A percentile compares a stretch with the other conserved stretches of the same genome.
These are phyloP conservation scores for Hortiboletus rubellus DNA, from an alignment of 1,284 basidiomycete genomes.

Conservation along the genomic window DNA sequence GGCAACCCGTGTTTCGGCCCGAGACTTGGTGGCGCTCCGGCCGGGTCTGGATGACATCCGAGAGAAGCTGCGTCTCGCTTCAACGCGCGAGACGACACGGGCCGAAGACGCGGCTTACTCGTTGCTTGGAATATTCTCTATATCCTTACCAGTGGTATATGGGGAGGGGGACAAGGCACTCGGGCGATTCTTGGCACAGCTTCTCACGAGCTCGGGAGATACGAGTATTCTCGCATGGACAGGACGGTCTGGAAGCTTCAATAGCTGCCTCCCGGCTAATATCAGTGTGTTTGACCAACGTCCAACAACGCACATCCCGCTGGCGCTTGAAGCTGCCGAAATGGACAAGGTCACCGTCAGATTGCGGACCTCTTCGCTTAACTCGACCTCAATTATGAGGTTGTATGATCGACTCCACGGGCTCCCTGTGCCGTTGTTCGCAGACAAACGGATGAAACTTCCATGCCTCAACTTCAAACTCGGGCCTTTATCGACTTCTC, in stretches of 20 bases:
- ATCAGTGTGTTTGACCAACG: not conserved
- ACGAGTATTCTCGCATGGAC: constrained; percentile 1
- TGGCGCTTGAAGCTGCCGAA: too few relatives aligned
- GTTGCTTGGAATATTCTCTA: not conserved
- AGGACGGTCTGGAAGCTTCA: not conserved
- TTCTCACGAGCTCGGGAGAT: too few relatives aligned
- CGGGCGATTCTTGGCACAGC: not conserved
- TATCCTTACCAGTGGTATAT: not conserved
- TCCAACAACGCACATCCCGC: too few relatives aligned
- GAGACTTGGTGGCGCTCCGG: not conserved
- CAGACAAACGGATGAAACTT: too few relatives aligned
- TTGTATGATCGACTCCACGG: too few relatives aligned
- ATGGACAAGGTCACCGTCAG: too few relatives aligned
- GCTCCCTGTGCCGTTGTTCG: too few relatives aligned
- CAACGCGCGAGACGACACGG: too few relatives aligned
- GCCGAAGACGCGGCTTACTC: too few relatives aligned
- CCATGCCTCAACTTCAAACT: too few relatives aligned
- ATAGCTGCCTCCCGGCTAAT: constrained; percentile 3
- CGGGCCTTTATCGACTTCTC: too few relatives aligned
- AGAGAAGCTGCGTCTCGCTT: not conserved
- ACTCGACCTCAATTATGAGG: not conserved
- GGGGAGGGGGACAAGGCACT: not conserved
- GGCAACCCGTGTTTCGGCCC: not conserved
- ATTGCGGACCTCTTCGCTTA: too few relatives aligned
- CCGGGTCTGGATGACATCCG: constrained; percentile 1